A percentile compares a stretch with the other conserved stretches of the same genome.
These are phyloP conservation scores for Pythium folliculosum DNA, from an alignment of 352 stramenopile species.

Conservation along the genomic window DNA sequence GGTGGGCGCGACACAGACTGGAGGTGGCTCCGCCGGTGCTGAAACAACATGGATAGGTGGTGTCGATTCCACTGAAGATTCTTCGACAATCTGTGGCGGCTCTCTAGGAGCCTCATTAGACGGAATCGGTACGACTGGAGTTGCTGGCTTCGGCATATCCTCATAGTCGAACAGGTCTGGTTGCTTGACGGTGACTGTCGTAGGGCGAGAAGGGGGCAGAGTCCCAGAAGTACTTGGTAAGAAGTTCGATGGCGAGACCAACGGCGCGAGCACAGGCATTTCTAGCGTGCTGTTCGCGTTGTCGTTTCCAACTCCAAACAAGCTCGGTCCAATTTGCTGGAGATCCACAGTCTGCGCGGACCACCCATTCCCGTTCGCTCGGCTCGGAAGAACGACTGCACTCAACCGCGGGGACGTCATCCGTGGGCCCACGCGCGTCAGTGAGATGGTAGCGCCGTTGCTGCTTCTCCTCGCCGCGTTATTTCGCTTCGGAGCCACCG, in stretches of 20 bases:
- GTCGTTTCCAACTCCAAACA: constrained; percentile 13
- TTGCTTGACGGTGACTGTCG: constrained; percentile 4
- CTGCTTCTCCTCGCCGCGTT: background rate
- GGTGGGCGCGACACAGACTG: background rate
- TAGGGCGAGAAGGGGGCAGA: background rate
- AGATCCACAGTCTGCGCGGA: constrained; percentile 4
- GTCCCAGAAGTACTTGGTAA: constrained; percentile 4
- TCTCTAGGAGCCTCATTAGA: background rate
- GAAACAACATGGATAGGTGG: background rate
- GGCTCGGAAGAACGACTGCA: background rate
- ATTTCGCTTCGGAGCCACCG: constrained; percentile 12
- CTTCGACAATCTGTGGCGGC: background rate
- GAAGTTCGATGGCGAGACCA: background rate
- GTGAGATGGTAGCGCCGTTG: background rate
- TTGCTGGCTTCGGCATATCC: constrained; percentile 16
- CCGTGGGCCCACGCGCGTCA: constrained; percentile 4
- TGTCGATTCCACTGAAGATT: background rate
- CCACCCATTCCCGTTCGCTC: background rate
- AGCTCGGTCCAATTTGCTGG: constrained; percentile 10
- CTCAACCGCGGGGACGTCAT: constrained; percentile 13
- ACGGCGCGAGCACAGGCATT: background rate
- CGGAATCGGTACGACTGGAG: background rate
- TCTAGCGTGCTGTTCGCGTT: background rate
- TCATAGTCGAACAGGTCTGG: constrained; percentile 32
- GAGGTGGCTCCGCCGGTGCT: background rate